Evolutionary conservation across 129 eudicot species (phyloP).

Genomic region (Kitagawia praeruptora): DNA sequence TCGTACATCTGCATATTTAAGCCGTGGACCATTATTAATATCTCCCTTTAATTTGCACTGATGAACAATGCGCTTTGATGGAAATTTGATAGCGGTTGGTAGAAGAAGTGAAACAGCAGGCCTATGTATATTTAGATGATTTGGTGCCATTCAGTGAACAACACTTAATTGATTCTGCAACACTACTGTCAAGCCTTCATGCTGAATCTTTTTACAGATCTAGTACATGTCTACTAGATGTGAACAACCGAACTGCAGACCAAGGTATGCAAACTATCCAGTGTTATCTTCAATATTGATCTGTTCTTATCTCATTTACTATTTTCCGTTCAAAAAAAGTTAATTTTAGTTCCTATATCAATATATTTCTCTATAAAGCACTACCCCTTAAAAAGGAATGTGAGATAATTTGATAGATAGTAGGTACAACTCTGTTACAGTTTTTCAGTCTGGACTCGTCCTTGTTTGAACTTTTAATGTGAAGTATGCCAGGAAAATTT

Average conservation of each 20-base stretch:
- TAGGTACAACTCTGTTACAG: neutral
- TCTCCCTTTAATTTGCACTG: neutral
- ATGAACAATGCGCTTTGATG: neutral
- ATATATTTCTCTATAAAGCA: neutral
- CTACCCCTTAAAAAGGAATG: too few species aligned
- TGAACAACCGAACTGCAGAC: constrained; percentile 17
- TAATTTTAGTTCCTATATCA: neutral
- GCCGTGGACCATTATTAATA: neutral
- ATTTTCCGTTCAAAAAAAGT: neutral
- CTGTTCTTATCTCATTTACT: neutral
- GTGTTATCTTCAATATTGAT: neutral
- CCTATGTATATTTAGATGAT: constrained; percentile 15
- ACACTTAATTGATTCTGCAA: neutral
- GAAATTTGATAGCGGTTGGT: constrained; percentile 29
- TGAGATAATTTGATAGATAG: too few species aligned
- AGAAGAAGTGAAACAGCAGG: constrained; percentile 33
- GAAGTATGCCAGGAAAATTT: neutral
- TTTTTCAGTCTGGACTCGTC: neutral
- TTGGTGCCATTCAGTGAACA: constrained; percentile 19
- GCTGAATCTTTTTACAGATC: constrained; percentile 20
- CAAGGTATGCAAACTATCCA: constrained; percentile 31
- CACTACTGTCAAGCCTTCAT: constrained; percentile 24
- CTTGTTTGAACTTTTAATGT: neutral
- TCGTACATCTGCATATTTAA: neutral
- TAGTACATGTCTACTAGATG: constrained; percentile 21